A percentile compares a stretch with the other conserved stretches of the same genome.
phyloP scores from a whole-genome alignment of 2,329 filamentous ascomycete species.

The Epicoccum nigrum region DNA sequence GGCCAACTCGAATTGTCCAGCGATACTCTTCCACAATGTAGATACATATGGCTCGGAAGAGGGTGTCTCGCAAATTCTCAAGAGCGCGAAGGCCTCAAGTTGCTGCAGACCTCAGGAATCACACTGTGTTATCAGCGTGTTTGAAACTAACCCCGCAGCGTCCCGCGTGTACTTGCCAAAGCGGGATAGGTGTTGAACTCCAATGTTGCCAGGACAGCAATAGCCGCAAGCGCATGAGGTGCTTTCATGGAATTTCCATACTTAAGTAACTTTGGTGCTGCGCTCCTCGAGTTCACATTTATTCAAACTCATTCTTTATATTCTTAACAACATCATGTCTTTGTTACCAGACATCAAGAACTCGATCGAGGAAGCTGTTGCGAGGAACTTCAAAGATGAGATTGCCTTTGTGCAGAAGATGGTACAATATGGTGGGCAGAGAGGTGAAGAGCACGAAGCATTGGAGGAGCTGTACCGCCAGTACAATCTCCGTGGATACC shows the following conservation, averaged over 20 bases:
- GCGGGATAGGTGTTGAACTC: conserved; percentile 9
- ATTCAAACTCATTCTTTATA: not conserved
- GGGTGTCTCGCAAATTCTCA: too few relatives aligned
- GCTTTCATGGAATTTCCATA: not conserved
- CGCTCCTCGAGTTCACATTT: not conserved
- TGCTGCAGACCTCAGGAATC: not conserved
- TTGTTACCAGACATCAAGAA: conserved; percentile 13
- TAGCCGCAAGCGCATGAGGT: conserved; percentile 4
- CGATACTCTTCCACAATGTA: too few relatives aligned
- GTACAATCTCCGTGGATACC: conserved; percentile 19
- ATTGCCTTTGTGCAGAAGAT: conserved; percentile 24
- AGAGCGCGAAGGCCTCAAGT: not conserved
- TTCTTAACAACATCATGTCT: conserved; percentile 8
- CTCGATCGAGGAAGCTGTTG: conserved; percentile 22
- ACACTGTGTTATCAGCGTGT: conserved; percentile 3
- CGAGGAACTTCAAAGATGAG: conserved; percentile 25
- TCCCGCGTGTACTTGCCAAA: conserved; percentile 18
- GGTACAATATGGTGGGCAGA: conserved; percentile 27
- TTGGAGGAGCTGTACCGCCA: conserved; percentile 22
- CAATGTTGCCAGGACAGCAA: conserved; percentile 6
- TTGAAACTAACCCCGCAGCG: conserved; percentile 7
- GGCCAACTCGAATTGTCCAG: too few relatives aligned
- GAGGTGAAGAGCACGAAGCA: conserved; percentile 24
- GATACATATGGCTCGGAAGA: too few relatives aligned
- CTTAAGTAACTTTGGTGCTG: not conserved